These are phyloP conservation scores for Fusarium sororula DNA, from an alignment of 2,329 filamentous ascomycete species.

Conservation along the genomic window DNA sequence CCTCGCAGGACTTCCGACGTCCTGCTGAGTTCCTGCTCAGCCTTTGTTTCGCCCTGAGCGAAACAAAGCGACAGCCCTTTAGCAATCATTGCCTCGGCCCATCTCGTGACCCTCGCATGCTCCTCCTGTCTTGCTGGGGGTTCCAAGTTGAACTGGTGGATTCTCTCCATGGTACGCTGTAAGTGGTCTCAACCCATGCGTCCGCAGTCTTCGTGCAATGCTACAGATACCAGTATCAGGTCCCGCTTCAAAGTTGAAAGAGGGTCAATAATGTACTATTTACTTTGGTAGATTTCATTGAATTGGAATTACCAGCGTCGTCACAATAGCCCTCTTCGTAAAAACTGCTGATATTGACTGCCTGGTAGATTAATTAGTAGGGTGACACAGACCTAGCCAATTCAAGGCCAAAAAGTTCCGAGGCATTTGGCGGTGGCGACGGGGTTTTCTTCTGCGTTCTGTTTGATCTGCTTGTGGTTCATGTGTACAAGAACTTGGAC, in stretches of 20 bases:
- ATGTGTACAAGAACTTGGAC: background rate
- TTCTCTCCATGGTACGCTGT: no score
- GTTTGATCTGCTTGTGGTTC: background rate
- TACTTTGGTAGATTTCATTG: background rate
- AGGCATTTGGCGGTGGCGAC: background rate
- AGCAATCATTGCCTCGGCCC: background rate
- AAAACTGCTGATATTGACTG: background rate
- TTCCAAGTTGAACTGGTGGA: no score
- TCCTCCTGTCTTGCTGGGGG: background rate
- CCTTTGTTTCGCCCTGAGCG: background rate
- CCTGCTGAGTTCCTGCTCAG: background rate
- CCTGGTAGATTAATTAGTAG: background rate
- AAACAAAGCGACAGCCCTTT: background rate
- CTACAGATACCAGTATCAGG: background rate
- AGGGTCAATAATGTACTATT: background rate
- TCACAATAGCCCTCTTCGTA: background rate
- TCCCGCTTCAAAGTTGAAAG: background rate
- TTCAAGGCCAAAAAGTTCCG: background rate
- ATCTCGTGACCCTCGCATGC: background rate
- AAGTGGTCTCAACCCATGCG: no score
- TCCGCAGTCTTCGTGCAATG: no score
- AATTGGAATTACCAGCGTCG: background rate
- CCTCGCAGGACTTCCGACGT: background rate
- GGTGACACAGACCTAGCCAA: background rate
- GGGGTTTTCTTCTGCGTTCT: background rate